Conservation (phyloP, 2,329 filamentous ascomycete genomes). For the Cladophialophora carrionii region DNA sequence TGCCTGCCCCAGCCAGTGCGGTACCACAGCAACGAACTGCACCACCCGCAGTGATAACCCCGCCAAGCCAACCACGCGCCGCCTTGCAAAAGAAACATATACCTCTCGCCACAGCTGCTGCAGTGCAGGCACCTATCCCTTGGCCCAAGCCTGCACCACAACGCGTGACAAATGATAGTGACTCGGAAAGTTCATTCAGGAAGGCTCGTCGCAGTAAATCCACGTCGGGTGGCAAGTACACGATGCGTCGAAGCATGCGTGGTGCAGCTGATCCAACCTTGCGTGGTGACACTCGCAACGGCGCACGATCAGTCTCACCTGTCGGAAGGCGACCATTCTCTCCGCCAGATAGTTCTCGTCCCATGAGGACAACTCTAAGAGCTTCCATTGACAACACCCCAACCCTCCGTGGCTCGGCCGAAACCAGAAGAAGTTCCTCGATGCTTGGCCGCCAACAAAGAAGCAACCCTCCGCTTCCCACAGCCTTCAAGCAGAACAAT, state of each 20-base stretch:
- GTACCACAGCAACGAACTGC: constrained; percentile 12
- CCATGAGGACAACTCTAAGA: constrained; percentile 54
- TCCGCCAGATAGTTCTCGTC: constrained; percentile 47
- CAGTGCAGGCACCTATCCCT: constrained; percentile 14
- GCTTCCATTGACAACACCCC: constrained; percentile 51
- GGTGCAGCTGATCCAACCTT: constrained; percentile 46
- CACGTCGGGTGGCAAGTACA: constrained; percentile 53
- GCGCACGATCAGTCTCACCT: constrained; percentile 71
- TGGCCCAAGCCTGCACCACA: constrained; percentile 18
- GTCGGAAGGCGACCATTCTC: constrained; percentile 56
- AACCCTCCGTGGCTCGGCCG: constrained; percentile 32
- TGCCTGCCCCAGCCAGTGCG: constrained; percentile 1
- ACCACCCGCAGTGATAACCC: constrained; percentile 9
- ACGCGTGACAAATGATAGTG: constrained; percentile 61
- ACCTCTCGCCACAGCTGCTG: constrained; percentile 36
- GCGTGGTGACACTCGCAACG: constrained; percentile 58
- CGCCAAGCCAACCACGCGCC: constrained; percentile 34
- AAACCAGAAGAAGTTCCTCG: constrained; percentile 46
- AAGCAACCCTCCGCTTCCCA: constrained; percentile 43
- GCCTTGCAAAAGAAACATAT: constrained; percentile 45
- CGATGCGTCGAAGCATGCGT: constrained; percentile 76
- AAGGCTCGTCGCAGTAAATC: constrained; percentile 56
- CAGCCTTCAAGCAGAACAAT: constrained; percentile 36
- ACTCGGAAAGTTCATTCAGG: constrained; percentile 76
- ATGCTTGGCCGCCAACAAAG: constrained; percentile 45